phyloP scores from a whole-genome alignment of 1,139 yeast species.

The Zygoascus hellenicus region DNA sequence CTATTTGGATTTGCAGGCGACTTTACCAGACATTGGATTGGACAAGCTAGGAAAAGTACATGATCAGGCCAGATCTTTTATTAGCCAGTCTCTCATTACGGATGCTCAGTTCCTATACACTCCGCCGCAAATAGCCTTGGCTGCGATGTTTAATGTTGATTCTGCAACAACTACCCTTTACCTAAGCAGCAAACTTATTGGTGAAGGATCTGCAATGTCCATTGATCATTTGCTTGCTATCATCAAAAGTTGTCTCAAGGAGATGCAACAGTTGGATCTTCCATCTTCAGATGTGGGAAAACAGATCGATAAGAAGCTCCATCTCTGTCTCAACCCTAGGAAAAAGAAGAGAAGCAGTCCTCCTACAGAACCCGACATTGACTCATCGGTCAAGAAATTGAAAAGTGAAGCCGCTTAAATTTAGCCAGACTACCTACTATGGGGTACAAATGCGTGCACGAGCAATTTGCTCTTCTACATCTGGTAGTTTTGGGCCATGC shows the following conservation, averaged over 20 bases:
- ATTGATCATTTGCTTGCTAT: constrained; percentile 18
- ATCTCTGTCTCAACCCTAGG: constrained; percentile 27
- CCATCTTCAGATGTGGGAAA: constrained; percentile 28
- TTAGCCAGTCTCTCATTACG: constrained; percentile 61
- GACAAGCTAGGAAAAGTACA: constrained; percentile 39
- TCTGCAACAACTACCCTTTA: constrained; percentile 61
- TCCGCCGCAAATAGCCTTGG: constrained; percentile 93
- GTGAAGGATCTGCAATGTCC: constrained; percentile 9
- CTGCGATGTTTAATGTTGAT: constrained; percentile 68
- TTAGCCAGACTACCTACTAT: too few species aligned
- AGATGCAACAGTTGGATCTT: constrained; percentile 15
- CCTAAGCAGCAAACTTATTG: constrained; percentile 29
- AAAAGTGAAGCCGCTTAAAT: neutral
- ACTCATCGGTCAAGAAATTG: constrained; percentile 1
- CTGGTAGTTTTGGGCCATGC: too few species aligned
- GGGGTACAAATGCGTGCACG: neutral
- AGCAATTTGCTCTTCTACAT: too few species aligned
- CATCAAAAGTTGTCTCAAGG: constrained; percentile 23
- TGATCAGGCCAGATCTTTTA: constrained; percentile 60
- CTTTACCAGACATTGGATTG: constrained; percentile 32
- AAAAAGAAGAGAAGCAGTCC: constrained; percentile 16
- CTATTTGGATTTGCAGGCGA: constrained; percentile 77
- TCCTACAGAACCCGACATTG: constrained; percentile 8
- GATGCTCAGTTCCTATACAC: constrained; percentile 74
- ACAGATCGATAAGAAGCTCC: constrained; percentile 32